A percentile compares a stretch with the other conserved stretches of the same genome.
Conservation (phyloP, 2,329 filamentous ascomycete species). For the Pseudodiploospora longispora region DNA sequence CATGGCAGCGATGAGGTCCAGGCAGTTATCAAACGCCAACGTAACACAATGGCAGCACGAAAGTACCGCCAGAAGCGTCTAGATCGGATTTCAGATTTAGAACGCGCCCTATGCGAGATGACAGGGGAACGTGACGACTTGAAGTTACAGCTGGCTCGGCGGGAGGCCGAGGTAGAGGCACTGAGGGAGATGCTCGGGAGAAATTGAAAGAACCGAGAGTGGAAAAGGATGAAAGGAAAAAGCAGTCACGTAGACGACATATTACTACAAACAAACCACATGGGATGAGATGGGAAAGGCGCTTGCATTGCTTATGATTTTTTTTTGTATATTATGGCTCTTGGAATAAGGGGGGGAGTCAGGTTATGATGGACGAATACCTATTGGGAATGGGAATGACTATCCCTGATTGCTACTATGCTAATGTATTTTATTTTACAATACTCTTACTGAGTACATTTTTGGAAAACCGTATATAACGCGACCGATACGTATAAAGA, state of each 20-base stretch:
- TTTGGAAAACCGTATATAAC: too few relatives aligned
- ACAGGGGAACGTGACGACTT: conserved; percentile 56
- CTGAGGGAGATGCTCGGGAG: conserved; percentile 42
- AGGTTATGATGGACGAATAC: too few relatives aligned
- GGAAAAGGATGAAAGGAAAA: not conserved
- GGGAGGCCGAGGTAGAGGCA: conserved; percentile 57
- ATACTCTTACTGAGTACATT: too few relatives aligned
- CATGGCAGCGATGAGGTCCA: conserved; percentile 17
- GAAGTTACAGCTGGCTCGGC: conserved; percentile 51
- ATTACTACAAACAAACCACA: too few relatives aligned
- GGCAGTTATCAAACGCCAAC: conserved; percentile 48
- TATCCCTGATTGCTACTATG: too few relatives aligned
- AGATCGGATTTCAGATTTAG: conserved; percentile 56
- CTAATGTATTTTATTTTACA: too few relatives aligned
- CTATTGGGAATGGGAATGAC: too few relatives aligned
- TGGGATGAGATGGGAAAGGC: too few relatives aligned
- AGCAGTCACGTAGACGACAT: too few relatives aligned
- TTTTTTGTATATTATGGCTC: not conserved
- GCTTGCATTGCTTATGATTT: too few relatives aligned
- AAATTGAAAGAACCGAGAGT: conserved; percentile 14
- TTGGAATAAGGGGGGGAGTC: too few relatives aligned
- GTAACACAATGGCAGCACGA: conserved; percentile 63
- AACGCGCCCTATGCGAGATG: conserved; percentile 49
- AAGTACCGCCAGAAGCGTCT: conserved; percentile 65
- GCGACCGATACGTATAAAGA: too few relatives aligned